Evolutionary conservation across 768 basidiomycete genomes (phyloP).

Genomic region (Cystoderma amianthinum): DNA sequence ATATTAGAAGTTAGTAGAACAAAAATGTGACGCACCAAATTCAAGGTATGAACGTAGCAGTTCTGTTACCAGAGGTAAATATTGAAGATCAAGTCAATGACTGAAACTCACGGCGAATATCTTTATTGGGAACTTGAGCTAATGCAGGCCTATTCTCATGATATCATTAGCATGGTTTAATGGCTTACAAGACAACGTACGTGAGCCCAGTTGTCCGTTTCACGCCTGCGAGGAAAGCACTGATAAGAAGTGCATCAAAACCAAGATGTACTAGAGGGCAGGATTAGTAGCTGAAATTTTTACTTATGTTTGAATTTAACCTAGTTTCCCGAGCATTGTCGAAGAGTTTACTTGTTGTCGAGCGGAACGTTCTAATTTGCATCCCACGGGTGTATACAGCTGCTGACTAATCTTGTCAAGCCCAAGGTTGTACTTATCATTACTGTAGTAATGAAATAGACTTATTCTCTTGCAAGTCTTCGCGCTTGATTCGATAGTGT

Average conservation of each 20-base stretch:
- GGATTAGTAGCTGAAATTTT: not conserved
- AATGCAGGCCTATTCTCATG: conserved; percentile 58
- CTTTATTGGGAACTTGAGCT: conserved; percentile 78
- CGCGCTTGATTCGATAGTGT: too few species aligned
- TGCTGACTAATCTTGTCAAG: too few species aligned
- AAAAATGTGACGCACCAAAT: conserved; percentile 41
- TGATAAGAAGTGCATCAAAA: conserved; percentile 73
- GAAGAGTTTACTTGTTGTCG: not conserved
- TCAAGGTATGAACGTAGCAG: conserved; percentile 74
- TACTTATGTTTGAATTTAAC: not conserved
- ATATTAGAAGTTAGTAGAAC: not conserved
- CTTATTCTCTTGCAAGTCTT: too few species aligned
- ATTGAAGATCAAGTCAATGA: not conserved
- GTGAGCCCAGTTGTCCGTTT: conserved; percentile 81
- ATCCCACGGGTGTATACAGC: too few species aligned
- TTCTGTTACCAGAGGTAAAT: conserved; percentile 33
- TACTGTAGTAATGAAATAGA: too few species aligned
- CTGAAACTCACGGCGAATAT: conserved; percentile 65
- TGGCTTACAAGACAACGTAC: conserved; percentile 27
- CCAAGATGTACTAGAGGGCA: conserved; percentile 53
- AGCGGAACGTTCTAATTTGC: too few species aligned
- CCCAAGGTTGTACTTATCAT: too few species aligned
- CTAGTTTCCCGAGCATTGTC: not conserved
- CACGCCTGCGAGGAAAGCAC: conserved; percentile 79
- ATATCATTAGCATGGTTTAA: conserved; percentile 1